Evolutionary conservation across 2,329 filamentous ascomycete genomes (phyloP).

Genomic region (Myriosclerotinia scirpicola): DNA sequence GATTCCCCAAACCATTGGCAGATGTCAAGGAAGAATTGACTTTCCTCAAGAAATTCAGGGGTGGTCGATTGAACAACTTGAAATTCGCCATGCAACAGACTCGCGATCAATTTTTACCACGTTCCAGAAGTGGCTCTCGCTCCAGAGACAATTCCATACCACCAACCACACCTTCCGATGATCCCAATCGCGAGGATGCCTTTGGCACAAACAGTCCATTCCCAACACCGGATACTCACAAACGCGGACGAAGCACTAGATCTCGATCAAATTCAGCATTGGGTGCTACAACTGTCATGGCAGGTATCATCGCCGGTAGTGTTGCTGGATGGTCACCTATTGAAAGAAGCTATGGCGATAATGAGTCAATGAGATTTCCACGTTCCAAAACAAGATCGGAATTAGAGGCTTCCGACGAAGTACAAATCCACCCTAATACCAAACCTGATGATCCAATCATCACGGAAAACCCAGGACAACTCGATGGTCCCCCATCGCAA

Average conservation of each 20-base stretch:
- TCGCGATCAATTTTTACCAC: constrained; percentile 64
- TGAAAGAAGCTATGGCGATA: constrained; percentile 52
- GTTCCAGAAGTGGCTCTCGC: constrained; percentile 62
- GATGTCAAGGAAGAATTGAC: constrained; percentile 79
- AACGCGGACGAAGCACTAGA: constrained; percentile 65
- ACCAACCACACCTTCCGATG: constrained; percentile 60
- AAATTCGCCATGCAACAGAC: constrained; percentile 77
- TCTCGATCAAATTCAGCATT: constrained; percentile 67
- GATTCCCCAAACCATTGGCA: constrained; percentile 69
- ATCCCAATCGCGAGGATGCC: constrained; percentile 51
- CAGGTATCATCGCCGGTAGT: constrained; percentile 76
- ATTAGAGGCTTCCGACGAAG: constrained; percentile 45
- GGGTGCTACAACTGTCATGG: constrained; percentile 75
- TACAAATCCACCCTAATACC: constrained; percentile 52
- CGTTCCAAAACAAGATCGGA: constrained; percentile 39
- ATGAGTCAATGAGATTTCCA: constrained; percentile 37
- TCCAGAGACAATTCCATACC: constrained; percentile 62
- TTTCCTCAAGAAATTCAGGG: constrained; percentile 77
- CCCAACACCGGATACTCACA: constrained; percentile 60
- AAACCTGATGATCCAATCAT: constrained; percentile 49
- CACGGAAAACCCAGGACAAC: constrained; percentile 43
- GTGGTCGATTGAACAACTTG: constrained; percentile 77
- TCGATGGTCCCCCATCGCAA: constrained; percentile 37
- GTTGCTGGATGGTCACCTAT: constrained; percentile 76
- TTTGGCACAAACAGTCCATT: constrained; percentile 46